Conservation (phyloP, 495 filamentous ascomycete genomes). For the Trichocladium antarcticum region DNA sequence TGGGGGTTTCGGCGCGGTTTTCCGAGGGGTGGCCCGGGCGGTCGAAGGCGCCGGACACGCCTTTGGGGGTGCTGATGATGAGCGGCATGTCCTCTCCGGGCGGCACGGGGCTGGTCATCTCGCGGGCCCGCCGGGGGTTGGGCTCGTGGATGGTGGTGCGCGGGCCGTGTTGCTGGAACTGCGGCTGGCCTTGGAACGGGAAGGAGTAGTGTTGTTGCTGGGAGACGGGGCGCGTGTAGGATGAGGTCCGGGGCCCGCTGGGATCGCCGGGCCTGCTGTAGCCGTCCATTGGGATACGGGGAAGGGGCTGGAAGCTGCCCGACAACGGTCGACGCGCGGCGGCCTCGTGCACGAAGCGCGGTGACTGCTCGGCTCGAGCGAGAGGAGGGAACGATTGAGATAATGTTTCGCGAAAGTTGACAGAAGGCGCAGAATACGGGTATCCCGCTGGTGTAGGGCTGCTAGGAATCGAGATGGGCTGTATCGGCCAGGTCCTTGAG, state of each 20-base stretch:
- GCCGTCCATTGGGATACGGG: conserved; percentile 23
- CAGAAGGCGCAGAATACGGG: conserved; percentile 33
- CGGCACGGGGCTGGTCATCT: conserved; percentile 7
- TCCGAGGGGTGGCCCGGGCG: conserved; percentile 21
- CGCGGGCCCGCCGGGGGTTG: conserved; percentile 18
- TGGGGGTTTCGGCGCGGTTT: conserved; percentile 24
- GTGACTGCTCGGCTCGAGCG: conserved; percentile 23
- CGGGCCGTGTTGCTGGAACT: not conserved
- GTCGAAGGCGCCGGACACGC: conserved; percentile 36
- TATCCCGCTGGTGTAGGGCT: conserved; percentile 23
- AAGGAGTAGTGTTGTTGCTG: conserved; percentile 22
- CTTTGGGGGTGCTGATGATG: conserved; percentile 40
- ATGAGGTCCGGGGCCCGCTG: conserved; percentile 6
- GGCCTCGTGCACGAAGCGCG: conserved; percentile 13
- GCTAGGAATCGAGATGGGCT: conserved; percentile 14
- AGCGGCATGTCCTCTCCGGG: conserved; percentile 33
- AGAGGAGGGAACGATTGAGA: conserved; percentile 24
- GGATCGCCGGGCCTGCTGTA: conserved; percentile 4
- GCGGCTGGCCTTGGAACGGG: conserved; percentile 10
- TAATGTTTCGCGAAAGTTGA: conserved; percentile 21
- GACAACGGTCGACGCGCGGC: conserved; percentile 22
- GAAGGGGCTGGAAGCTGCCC: conserved; percentile 25
- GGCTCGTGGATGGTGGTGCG: conserved; percentile 16
- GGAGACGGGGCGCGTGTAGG: conserved; percentile 17
- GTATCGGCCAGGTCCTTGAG: conserved; percentile 37